phyloP scores from a whole-genome alignment of 371 early-diverging fungal species.

The Apophysomyces sp. region DNA sequence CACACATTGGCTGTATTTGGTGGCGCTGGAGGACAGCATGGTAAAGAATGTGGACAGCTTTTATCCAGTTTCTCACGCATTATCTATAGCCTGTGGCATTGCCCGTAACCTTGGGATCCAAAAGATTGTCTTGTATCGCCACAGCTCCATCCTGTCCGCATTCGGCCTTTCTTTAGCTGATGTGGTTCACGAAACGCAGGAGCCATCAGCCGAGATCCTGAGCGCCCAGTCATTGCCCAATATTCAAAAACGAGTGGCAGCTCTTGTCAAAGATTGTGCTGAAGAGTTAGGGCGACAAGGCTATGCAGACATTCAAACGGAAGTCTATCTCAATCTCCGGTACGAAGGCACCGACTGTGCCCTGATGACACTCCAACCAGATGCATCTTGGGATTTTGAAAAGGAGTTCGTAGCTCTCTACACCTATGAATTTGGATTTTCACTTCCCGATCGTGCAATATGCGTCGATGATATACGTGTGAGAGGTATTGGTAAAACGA shows the following conservation, averaged over 20 bases:
- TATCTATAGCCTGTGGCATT: conserved; percentile 79
- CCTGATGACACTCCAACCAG: conserved; percentile 83
- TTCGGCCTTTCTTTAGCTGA: conserved; percentile 92
- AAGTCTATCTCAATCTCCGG: conserved; percentile 86
- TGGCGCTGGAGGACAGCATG: conserved; percentile 92
- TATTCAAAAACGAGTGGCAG: conserved; percentile 51
- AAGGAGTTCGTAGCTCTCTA: conserved; percentile 68
- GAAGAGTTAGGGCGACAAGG: conserved; percentile 38
- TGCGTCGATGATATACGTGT: conserved; percentile 92
- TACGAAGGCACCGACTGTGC: conserved; percentile 96
- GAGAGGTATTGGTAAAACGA: conserved; percentile 77
- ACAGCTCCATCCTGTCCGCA: conserved; percentile 91
- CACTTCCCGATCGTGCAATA: conserved; percentile 75
- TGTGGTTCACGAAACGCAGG: conserved; percentile 90
- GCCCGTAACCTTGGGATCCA: conserved; percentile 87
- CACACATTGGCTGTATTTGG: conserved; percentile 94
- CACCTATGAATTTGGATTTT: conserved; percentile 91
- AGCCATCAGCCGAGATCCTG: conserved; percentile 64
- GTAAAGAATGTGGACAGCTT: conserved; percentile 7
- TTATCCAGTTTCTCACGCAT: background rate
- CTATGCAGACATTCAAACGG: conserved; percentile 47
- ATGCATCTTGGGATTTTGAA: conserved; percentile 58
- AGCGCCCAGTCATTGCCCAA: conserved; percentile 25
- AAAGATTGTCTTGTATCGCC: conserved; percentile 79
- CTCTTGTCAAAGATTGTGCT: conserved; percentile 45